Evolutionary conservation across 1,139 yeast species (phyloP).

Genomic region (Arxiozyma heterogenica): DNA sequence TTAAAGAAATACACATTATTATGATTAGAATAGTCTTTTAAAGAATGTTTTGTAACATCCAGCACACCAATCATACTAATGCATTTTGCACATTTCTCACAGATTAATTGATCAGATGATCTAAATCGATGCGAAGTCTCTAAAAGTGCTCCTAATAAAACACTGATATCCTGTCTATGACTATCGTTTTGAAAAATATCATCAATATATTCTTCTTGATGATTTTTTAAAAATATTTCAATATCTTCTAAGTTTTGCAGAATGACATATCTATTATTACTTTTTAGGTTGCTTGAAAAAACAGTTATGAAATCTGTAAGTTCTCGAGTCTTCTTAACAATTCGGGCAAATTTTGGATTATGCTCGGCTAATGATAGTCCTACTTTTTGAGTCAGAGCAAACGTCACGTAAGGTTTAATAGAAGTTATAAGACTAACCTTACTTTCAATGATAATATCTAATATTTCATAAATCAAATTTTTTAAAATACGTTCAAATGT

Average conservation of each 20-base stretch:
- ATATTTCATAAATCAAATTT: constrained; percentile 49
- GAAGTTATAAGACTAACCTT: constrained; percentile 37
- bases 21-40: constrained; percentile 34
- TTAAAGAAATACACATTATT: constrained; percentile 51
- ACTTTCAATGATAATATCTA: constrained; percentile 65
- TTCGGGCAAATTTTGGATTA: constrained; percentile 37
- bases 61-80: constrained; percentile 72
- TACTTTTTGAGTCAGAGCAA: constrained; percentile 21
- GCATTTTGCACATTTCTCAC: constrained; percentile 55
- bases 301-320: constrained; percentile 23
- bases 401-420: constrained; percentile 29
- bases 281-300: constrained; percentile 26
- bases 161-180: constrained; percentile 19
- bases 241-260: constrained; percentile 70
- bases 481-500: constrained; percentile 42
- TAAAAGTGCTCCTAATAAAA: constrained; percentile 47
- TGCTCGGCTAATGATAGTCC: constrained; percentile 27
- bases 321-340: constrained; percentile 17
- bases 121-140: constrained; percentile 54
- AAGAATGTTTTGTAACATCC: constrained; percentile 55
- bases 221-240: constrained; percentile 37
- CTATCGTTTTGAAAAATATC: constrained; percentile 12
- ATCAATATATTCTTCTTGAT: constrained; percentile 20
- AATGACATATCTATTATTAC: constrained; percentile 60
- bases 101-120: constrained; percentile 40